A percentile compares a stretch with the other conserved stretches of the same genome.
Conservation (phyloP, 331 rosid genomes). For the Rosa hybrid region DNA sequence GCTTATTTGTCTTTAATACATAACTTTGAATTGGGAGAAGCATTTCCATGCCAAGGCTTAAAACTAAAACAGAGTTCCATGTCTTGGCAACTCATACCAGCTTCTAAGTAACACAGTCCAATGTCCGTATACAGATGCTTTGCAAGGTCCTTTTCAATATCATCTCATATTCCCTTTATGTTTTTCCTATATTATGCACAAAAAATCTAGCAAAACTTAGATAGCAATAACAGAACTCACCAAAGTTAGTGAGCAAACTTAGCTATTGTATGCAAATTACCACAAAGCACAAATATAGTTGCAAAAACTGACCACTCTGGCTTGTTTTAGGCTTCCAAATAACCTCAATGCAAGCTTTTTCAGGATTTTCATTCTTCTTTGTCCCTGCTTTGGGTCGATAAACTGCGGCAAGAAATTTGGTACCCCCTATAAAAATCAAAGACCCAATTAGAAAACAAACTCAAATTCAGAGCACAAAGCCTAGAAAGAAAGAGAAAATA, state of each 20-base stretch:
- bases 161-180: background rate
- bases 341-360: slow-evolving; percentile 79
- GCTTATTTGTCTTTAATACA: too few species aligned
- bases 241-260: background rate
- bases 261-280: background rate
- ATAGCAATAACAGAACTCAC: background rate
- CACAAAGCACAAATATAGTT: background rate
- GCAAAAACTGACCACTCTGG: slow-evolving; percentile 40
- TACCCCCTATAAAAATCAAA: slow-evolving; percentile 47
- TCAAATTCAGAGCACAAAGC: background rate
- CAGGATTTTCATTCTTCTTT: slow-evolving; percentile 83
- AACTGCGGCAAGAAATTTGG: slow-evolving; percentile 81
- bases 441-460: background rate
- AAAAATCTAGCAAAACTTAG: background rate
- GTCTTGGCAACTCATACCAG: too few species aligned
- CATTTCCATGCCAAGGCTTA: too few species aligned
- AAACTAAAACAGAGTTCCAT: too few species aligned
- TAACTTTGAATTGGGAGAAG: too few species aligned
- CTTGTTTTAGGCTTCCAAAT: slow-evolving; percentile 80
- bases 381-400: slow-evolving; percentile 83
- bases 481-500: background rate
- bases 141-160: too few species aligned
- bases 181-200: slow-evolving; percentile 45
- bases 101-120: too few species aligned
- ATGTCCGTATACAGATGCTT: too few species aligned